Evolutionary conservation across 345 rosid species (phyloP).

Genomic region (Clausena lansium): DNA sequence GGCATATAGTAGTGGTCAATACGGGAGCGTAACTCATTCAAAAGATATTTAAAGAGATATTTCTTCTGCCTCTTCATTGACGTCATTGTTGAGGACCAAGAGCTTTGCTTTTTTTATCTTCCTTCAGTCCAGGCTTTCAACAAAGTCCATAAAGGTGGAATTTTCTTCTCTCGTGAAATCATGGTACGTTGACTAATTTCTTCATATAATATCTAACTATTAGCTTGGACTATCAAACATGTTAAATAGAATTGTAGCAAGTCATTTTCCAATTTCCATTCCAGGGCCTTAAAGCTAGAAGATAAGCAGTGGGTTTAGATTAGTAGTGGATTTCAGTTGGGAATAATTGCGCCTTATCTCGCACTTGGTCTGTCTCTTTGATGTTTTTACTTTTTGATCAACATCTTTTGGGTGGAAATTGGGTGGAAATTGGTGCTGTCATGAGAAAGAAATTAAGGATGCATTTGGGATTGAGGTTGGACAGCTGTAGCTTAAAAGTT

Average conservation of each 20-base stretch:
- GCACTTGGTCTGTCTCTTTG: neutral
- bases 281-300: neutral
- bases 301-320: neutral
- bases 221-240: too few relatives aligned
- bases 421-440: neutral
- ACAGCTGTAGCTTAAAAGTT: too few relatives aligned
- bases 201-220: neutral
- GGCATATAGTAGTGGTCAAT: neutral
- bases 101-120: neutral
- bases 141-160: neutral
- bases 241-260: neutral
- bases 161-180: neutral
- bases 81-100: neutral
- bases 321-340: neutral
- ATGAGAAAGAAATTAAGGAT: neutral
- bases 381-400: neutral
- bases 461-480: too few relatives aligned
- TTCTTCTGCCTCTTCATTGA: neutral
- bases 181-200: neutral
- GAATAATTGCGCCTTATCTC: neutral
- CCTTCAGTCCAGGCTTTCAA: neutral
- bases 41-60: conserved; percentile 18
- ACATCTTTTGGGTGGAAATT: neutral
- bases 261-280: neutral
- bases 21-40: neutral